A percentile compares a stretch with the other conserved stretches of the same genome.
Conservation (phyloP, 495 filamentous ascomycete species). For the Penicillium psychrofluorescens region DNA sequence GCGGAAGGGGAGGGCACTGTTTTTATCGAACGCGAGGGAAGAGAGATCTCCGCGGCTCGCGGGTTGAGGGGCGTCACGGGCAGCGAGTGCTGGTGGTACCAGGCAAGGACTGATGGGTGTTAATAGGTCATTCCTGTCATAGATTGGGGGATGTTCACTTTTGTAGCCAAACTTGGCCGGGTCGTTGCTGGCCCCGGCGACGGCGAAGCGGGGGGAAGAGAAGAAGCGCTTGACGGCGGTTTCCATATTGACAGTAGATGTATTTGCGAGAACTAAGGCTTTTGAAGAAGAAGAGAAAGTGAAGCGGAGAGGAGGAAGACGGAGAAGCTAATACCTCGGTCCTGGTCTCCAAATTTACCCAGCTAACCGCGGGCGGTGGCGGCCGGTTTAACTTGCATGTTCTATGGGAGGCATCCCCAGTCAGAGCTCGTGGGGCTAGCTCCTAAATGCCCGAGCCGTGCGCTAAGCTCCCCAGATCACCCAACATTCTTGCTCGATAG, state of each 20-base stretch:
- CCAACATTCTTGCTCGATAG: too few relatives aligned
- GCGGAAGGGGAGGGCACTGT: slow-evolving; percentile 58
- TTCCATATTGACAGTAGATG: slow-evolving; percentile 25
- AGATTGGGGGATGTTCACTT: slow-evolving; percentile 35
- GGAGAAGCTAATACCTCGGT: too few relatives aligned
- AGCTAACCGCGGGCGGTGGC: too few relatives aligned
- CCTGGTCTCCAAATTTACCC: too few relatives aligned
- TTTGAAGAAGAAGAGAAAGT: too few relatives aligned
- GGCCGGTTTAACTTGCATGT: too few relatives aligned
- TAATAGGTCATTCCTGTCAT: slow-evolving; percentile 3
- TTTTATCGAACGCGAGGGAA: slow-evolving; percentile 46
- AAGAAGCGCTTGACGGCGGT: slow-evolving; percentile 69
- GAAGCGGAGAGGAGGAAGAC: too few relatives aligned
- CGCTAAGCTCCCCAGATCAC: too few relatives aligned
- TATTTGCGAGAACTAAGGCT: too few relatives aligned
- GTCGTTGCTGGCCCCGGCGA: slow-evolving; percentile 84
- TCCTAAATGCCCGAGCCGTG: too few relatives aligned
- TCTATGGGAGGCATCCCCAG: too few relatives aligned
- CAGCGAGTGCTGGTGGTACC: slow-evolving; percentile 75
- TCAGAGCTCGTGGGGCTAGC: too few relatives aligned
- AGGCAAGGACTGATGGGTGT: slow-evolving; percentile 63
- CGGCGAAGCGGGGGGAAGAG: slow-evolving; percentile 72
- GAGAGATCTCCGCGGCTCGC: slow-evolving; percentile 48
- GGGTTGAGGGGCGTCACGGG: slow-evolving; percentile 82
- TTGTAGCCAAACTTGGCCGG: slow-evolving; percentile 86